Base-by-base conservation (phyloP, 2,329 filamentous ascomycete species). In the Xylariaceae sp. region DNA sequence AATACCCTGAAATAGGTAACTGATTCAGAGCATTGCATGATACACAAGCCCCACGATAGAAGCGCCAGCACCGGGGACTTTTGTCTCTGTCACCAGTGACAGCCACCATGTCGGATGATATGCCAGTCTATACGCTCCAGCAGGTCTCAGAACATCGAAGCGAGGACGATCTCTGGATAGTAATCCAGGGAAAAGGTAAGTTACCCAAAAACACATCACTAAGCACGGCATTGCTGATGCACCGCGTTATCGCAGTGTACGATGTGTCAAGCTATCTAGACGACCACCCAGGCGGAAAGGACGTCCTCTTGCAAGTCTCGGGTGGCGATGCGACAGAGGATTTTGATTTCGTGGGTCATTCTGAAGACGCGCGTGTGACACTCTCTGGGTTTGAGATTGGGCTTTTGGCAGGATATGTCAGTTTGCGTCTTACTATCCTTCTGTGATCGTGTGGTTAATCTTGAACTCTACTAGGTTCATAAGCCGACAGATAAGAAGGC, bases 311-410 rank as follows among this genome's bases (percentile, higher is more conserved):
- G 55, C 89, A 92, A 58, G 85, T 89, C 26, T 88, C 80, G 62
- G 89, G 89, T 53, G 84, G 85, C 62, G 88, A 94, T 71, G 85
- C 86, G 45, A 89, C 86, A 41, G 85, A 89, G 67, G 86, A 84
- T 40, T 94, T 92, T 65, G 88, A 94, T 72, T 87, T 92, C 65
- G 88, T 89, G 36, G 89, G 89, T 42, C 89, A 95, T 75, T 90
- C 86, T 44, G 87, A 89, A 21, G 76, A 78, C 51, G 75, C 75
- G 2, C 68, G 64, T 47, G 74, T 76, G 37, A 72, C 75, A 44
- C 72, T 77, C 68, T 66, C 65, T 2, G 26, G 26, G 8, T 8
- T 26, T 26, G 26, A 26, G 26, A 26, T 26, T 26, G 26, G 26
- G 8, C 26, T 4, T 4, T 26, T 26, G 8, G 26, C 26, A 26